These are phyloP conservation scores for Pseudopediastrum boryanum DNA, from an alignment of 139 green algal species.

Conservation along the genomic window DNA sequence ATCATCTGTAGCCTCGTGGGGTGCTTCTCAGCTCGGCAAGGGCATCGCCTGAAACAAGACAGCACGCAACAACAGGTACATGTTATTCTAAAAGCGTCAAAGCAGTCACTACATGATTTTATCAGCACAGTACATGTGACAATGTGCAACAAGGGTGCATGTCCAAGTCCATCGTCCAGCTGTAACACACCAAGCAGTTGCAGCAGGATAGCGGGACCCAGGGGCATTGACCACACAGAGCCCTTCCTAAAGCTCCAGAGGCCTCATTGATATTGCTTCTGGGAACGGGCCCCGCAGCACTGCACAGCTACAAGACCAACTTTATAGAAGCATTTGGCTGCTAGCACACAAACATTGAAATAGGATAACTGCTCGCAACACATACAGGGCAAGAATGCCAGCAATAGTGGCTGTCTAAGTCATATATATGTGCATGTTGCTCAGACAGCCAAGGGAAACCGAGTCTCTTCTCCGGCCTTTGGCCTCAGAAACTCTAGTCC, in stretches of 20 bases:
- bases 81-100: neutral
- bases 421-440: slow-evolving; percentile 21
- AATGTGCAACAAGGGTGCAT: slow-evolving; percentile 27
- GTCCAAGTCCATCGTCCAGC: slow-evolving; percentile 66
- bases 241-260: slow-evolving; percentile 70
- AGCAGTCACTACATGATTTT: no score
- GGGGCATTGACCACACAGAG: slow-evolving; percentile 6
- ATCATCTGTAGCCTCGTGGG: neutral
- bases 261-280: slow-evolving; percentile 70
- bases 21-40: neutral
- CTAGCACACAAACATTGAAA: neutral
- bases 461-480: slow-evolving; percentile 63
- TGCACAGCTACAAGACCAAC: slow-evolving; percentile 64
- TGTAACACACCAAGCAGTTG: slow-evolving; percentile 26
- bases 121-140: no score
- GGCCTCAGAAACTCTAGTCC: slow-evolving; percentile 89
- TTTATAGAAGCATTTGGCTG: slow-evolving; percentile 67
- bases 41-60: neutral
- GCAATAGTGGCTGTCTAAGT: neutral
- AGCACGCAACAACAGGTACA: neutral
- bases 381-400: neutral
- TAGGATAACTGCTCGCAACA: neutral
- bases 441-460: slow-evolving; percentile 92
- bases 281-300: slow-evolving; percentile 66
- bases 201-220: slow-evolving; percentile 66